Conservation (phyloP, 129 eudicot species). For the Lactuca sativa region DNA sequence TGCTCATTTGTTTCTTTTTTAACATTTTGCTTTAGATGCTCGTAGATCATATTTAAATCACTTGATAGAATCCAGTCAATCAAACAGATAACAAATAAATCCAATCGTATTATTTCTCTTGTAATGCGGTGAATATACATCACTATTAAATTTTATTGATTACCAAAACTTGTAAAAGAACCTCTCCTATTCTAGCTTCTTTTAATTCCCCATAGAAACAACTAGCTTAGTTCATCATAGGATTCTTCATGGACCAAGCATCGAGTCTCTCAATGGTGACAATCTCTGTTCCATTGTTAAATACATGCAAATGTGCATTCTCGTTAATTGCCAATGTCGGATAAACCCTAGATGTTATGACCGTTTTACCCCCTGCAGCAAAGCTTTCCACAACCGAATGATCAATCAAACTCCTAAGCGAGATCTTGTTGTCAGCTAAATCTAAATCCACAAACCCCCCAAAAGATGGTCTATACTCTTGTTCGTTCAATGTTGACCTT, state of each 20-base stretch:
- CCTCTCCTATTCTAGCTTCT: neutral
- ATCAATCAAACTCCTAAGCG: slow-evolving; percentile 77
- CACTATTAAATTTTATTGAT: no score
- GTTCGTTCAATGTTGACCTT: slow-evolving; percentile 46
- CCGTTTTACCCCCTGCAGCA: slow-evolving; percentile 60
- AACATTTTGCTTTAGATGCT: no score
- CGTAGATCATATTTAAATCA: no score
- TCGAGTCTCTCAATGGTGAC: slow-evolving; percentile 41
- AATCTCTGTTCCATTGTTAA: slow-evolving; percentile 60
- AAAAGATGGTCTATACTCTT: slow-evolving; percentile 52
- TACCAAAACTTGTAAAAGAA: no score
- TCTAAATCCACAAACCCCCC: slow-evolving; percentile 76
- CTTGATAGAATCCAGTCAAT: no score
- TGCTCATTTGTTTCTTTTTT: neutral
- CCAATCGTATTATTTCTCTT: no score
- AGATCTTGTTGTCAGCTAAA: slow-evolving; percentile 49
- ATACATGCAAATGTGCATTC: slow-evolving; percentile 54
- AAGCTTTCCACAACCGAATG: slow-evolving; percentile 85
- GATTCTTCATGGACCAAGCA: slow-evolving; percentile 70
- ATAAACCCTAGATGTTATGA: slow-evolving; percentile 74
- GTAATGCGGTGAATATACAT: no score
- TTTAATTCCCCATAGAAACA: neutral
- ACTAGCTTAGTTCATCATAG: slow-evolving; percentile 44
- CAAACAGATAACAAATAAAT: no score
- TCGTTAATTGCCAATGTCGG: slow-evolving; percentile 49